phyloP scores from a whole-genome alignment of 352 stramenopile species.

The Pseudoperonospora humuli region DNA sequence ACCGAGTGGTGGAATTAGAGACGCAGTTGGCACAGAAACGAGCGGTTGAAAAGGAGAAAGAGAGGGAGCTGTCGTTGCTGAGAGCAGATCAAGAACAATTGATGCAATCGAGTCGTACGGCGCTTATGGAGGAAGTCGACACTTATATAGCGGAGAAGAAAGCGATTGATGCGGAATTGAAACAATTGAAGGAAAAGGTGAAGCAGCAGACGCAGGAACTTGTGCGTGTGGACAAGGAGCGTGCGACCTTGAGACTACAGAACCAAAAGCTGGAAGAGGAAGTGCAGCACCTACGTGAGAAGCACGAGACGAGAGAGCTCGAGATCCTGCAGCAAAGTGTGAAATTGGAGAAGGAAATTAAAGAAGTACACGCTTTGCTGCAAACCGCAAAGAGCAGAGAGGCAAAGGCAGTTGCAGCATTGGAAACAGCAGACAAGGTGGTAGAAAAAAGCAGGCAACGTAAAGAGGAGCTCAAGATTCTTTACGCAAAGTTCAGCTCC shows the following conservation, averaged over 20 bases:
- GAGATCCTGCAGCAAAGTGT: slow-evolving; percentile 15
- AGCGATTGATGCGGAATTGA: slow-evolving; percentile 10
- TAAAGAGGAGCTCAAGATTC: slow-evolving; percentile 28
- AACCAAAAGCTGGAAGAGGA: slow-evolving; percentile 28
- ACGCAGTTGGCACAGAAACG: slow-evolving; percentile 37
- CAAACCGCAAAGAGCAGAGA: slow-evolving; percentile 12
- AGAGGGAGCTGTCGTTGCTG: slow-evolving; percentile 30
- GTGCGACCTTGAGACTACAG: slow-evolving; percentile 14
- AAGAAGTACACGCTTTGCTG: slow-evolving; percentile 28
- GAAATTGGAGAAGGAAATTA: slow-evolving; percentile 17
- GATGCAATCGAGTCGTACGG: slow-evolving; percentile 13
- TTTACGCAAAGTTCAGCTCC: slow-evolving; percentile 29
- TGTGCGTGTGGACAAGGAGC: slow-evolving; percentile 20
- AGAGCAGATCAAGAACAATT: slow-evolving; percentile 25
- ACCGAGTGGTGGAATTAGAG: slow-evolving; percentile 46
- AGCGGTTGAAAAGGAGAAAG: slow-evolving; percentile 32
- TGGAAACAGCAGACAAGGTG: slow-evolving; percentile 10
- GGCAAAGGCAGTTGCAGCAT: neutral
- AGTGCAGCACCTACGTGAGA: slow-evolving; percentile 8
- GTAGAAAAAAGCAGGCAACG: slow-evolving; percentile 11
- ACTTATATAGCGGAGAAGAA: slow-evolving; percentile 18
- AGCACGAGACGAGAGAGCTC: slow-evolving; percentile 16
- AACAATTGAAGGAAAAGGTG: slow-evolving; percentile 13
- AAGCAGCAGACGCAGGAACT: slow-evolving; percentile 9
- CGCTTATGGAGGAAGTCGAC: slow-evolving; percentile 20